phyloP scores from a whole-genome alignment of 2,329 filamentous ascomycete species.

The Colletotrichum brevisporum region DNA sequence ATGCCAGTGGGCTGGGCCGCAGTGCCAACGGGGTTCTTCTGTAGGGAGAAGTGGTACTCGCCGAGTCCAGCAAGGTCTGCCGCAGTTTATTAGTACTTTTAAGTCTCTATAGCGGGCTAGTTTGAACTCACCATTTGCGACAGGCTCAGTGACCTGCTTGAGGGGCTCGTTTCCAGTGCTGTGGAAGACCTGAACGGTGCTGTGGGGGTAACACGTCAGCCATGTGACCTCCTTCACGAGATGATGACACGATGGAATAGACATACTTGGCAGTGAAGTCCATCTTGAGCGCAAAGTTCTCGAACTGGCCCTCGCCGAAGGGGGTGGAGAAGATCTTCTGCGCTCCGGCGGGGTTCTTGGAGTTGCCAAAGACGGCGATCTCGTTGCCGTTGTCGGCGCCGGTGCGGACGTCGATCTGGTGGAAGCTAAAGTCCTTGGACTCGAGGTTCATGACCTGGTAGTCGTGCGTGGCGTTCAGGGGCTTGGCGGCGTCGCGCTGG shows the following conservation, averaged over 20 bases:
- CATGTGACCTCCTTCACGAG: background rate
- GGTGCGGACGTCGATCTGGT: constrained; percentile 40
- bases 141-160: constrained; percentile 51
- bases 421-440: constrained; percentile 41
- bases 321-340: constrained; percentile 38
- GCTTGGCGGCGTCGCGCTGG: constrained; percentile 55
- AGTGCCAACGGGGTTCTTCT: constrained; percentile 55
- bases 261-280: constrained; percentile 33
- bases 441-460: constrained; percentile 51
- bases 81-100: constrained; percentile 1
- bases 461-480: constrained; percentile 62
- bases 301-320: constrained; percentile 38
- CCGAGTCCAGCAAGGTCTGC: constrained; percentile 53
- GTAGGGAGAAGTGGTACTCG: constrained; percentile 61
- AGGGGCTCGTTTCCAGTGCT: constrained; percentile 55
- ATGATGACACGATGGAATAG: constrained; percentile 30
- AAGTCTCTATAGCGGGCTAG: too few relatives aligned
- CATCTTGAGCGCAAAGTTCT: constrained; percentile 40
- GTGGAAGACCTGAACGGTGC: constrained; percentile 58
- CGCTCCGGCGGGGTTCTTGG: constrained; percentile 8
- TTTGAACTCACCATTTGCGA: constrained; percentile 50
- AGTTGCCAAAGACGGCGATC: constrained; percentile 41
- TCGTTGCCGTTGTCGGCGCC: constrained; percentile 54
- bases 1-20: constrained; percentile 50
- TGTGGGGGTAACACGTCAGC: background rate